Conservation (phyloP, 139 green algal genomes). For the Deuterostichococcus epilithicus region DNA sequence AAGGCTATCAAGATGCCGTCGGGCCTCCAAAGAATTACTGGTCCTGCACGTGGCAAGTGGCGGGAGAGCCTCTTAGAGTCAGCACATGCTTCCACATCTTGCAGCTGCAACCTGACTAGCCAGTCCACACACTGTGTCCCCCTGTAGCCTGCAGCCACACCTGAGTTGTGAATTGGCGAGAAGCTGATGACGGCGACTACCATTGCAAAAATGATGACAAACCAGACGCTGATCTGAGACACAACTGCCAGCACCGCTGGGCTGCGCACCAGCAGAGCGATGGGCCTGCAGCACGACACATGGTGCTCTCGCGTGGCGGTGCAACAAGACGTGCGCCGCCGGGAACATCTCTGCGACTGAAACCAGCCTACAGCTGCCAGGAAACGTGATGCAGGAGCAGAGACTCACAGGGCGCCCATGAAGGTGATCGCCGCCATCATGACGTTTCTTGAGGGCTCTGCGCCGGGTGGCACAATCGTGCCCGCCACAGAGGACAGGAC, state of each 20-base stretch:
- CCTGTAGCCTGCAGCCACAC: background rate
- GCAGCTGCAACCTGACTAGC: background rate
- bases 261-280: conserved; percentile 64
- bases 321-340: background rate
- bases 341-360: no score
- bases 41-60: background rate
- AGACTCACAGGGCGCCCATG: background rate
- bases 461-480: conserved; percentile 74
- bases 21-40: conserved; percentile 37
- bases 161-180: conserved; percentile 6
- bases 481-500: conserved; percentile 66
- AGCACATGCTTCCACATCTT: no score
- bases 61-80: background rate
- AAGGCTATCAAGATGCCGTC: conserved; percentile 71
- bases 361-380: background rate
- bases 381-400: no score
- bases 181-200: conserved; percentile 44
- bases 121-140: background rate
- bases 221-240: conserved; percentile 54
- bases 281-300: background rate
- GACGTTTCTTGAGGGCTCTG: conserved; percentile 63
- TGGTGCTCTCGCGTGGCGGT: background rate
- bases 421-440: conserved; percentile 43
- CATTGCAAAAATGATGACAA: conserved; percentile 65
- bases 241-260: conserved; percentile 53